These are phyloP conservation scores for Peronospora destructor DNA, from an alignment of 352 stramenopile genomes.

Conservation along the genomic window DNA sequence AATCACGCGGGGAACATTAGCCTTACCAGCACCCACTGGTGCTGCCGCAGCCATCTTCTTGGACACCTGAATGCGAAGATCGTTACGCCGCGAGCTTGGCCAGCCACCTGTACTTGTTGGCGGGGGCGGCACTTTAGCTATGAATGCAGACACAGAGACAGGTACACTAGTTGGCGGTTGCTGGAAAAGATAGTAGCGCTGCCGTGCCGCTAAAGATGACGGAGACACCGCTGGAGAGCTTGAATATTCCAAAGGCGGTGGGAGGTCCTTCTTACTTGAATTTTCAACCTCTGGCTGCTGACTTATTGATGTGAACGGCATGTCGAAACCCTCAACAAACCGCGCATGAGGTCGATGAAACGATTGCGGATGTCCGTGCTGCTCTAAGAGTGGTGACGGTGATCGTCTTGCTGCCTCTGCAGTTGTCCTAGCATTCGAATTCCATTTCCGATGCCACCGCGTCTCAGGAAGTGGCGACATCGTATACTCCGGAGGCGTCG, in stretches of 20 bases:
- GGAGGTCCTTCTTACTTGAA: constrained; percentile 5
- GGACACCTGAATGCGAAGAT: constrained; percentile 69
- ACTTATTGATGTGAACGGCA: constrained; percentile 9
- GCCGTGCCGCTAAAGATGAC: constrained; percentile 17
- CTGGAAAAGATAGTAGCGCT: constrained; percentile 24
- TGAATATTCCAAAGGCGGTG: constrained; percentile 30
- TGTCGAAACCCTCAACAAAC: constrained; percentile 14
- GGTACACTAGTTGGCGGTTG: constrained; percentile 12
- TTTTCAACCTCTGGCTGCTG: constrained; percentile 5
- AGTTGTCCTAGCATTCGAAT: constrained; percentile 42
- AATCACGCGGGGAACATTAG: not conserved
- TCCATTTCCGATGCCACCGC: constrained; percentile 40
- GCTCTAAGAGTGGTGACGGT: constrained; percentile 16
- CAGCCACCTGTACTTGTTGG: constrained; percentile 13
- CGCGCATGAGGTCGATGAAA: constrained; percentile 24
- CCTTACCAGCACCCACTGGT: constrained; percentile 6
- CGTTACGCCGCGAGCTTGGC: constrained; percentile 32
- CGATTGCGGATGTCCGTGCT: constrained; percentile 8
- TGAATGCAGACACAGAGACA: constrained; percentile 1
- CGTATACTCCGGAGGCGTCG: constrained; percentile 43
- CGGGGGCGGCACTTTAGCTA: constrained; percentile 6
- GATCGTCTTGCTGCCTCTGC: constrained; percentile 10
- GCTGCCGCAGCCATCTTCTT: constrained; percentile 66
- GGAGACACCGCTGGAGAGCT: constrained; percentile 27
- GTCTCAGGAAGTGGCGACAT: constrained; percentile 43